Base-by-base conservation (phyloP, 805 yeast genomes). In the Saccharomycopsis guyanensis region DNA sequence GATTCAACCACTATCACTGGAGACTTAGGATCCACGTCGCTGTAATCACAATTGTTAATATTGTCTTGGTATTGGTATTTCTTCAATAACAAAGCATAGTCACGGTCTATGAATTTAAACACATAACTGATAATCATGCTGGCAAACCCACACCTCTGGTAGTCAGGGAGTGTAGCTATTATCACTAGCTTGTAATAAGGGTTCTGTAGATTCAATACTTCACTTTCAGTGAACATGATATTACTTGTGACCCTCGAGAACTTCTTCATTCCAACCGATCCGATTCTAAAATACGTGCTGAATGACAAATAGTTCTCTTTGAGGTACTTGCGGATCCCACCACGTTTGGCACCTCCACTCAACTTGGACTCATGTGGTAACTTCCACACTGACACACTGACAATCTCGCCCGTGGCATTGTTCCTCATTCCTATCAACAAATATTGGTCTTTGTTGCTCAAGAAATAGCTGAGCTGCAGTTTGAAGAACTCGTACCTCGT, bases 1-100 rank as follows among this genome's bases (percentile, higher is more conserved):
- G 52, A 43, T 20, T 43, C 49, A 4, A 45, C 38, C 12, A 48
- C 43, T 10, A 48, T 40, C 4, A 40, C 40, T 2, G 52, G 52
- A 8, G 5, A 19, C 7, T 18, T 15, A 13, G 15, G 29, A 34
- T 43, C 36, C 12, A 27, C 15, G 22, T 31, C 15, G 4, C 40
- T 36, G 23, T 48, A 48, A 25, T 36, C 43, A 33, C 52, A 48
- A 38, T 44, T 35, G 12, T 15, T 38, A 2, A 47, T 32, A 7
- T 33, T 24, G 13, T 42, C 44, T 2, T 22, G 23, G n/a, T 18
- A 15, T 15, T 33, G 6, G 10, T 33, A 10, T 7, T 12, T 15
- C 7, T 33, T 33, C 27, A 38, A 23, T 13, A 45, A 41, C 12
- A 22, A 15, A 3, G 35, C 32, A 22, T 35, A 42, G 22, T 46